Base-by-base conservation (phyloP, 2,329 filamentous ascomycete species). In the Aspergillus brunneoviolaceus region DNA sequence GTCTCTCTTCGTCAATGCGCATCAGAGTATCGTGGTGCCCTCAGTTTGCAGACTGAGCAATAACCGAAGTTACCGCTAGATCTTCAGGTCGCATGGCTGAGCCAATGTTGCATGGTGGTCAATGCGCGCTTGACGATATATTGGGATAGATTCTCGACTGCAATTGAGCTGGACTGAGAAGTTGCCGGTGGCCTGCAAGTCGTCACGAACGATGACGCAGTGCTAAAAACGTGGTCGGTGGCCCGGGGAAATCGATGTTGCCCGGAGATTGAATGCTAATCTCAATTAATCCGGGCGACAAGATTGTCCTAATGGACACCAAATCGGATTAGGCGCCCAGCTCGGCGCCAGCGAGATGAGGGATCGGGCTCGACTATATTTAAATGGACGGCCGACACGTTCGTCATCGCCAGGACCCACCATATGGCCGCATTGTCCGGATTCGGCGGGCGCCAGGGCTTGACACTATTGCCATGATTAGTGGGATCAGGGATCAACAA, bases 371-470 rank as follows among this genome's bases (percentile, higher is more conserved):
- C 39, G 16, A 45, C 39, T 45, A 45, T 45, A 45, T 45, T 45
- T 45, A 45, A 45, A 45, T 45, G 39, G 16, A 45, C 16, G 16
- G 16, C 6, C 16, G 39, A 55, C 53, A 55, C 27, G 53, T 55
- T 55, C 53, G 53, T 55, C 53, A 55, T 55, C 16, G 39, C 45
- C 19, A 33, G n/a, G 53, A 55, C 53, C 53, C 53, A 55, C 53
- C 53, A 23, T 3, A 23, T 31, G 42, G 23, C 25, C 33, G 53
- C 53, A 55, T 55, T 55, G 29, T 49, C 53, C 53, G 42, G 29
- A 33, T 49, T 21, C 1, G 29, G 53, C 23, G 14, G 19, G 39
- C 39, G 42, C 53, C 48, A 49, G n/a, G 11, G 27, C 47, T 16
- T 25, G 53, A 31, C 21, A 19, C 39, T 45, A 45, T 45, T 45